These are phyloP conservation scores for Pseudogymnoascus sp. DNA, from an alignment of 2,329 filamentous ascomycete species.

Conservation along the genomic window DNA sequence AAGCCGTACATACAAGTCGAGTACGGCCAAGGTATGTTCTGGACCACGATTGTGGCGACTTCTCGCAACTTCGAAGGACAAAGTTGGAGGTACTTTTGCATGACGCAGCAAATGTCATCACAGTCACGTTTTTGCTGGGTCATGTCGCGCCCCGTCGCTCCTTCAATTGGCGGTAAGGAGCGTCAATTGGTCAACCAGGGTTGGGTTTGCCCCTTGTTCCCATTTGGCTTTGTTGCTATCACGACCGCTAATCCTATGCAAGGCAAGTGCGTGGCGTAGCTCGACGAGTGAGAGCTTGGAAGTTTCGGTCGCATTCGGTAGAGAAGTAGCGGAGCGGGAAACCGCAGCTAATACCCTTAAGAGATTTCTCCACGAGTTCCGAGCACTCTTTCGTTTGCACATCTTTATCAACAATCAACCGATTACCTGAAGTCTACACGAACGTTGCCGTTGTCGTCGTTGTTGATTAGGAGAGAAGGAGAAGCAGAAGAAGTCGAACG, in stretches of 20 bases:
- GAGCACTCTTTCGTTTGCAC: constrained; percentile 8
- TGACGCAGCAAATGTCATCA: neutral
- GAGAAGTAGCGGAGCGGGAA: constrained; percentile 10
- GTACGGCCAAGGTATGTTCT: neutral
- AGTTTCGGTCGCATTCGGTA: constrained; percentile 10
- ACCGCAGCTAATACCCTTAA: constrained; percentile 10
- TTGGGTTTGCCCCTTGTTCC: constrained; percentile 8
- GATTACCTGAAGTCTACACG: neutral
- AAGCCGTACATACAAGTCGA: neutral
- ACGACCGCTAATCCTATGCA: constrained; percentile 5
- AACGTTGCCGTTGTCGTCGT: constrained; percentile 7
- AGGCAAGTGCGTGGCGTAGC: constrained; percentile 21
- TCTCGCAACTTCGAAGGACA: neutral
- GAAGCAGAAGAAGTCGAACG: constrained; percentile 4
- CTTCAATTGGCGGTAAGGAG: neutral
- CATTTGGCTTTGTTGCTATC: constrained; percentile 7
- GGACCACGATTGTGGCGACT: neutral
- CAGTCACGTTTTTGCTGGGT: constrained; percentile 6
- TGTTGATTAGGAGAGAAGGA: constrained; percentile 10
- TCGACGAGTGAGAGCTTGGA: constrained; percentile 4
- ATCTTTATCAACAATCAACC: constrained; percentile 9
- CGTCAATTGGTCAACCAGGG: neutral
- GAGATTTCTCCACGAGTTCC: constrained; percentile 11
- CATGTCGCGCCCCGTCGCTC: neutral
- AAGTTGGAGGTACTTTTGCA: neutral